Conservation (phyloP, 176 grass and related monocot genomes). For the Oryza officinalis region DNA sequence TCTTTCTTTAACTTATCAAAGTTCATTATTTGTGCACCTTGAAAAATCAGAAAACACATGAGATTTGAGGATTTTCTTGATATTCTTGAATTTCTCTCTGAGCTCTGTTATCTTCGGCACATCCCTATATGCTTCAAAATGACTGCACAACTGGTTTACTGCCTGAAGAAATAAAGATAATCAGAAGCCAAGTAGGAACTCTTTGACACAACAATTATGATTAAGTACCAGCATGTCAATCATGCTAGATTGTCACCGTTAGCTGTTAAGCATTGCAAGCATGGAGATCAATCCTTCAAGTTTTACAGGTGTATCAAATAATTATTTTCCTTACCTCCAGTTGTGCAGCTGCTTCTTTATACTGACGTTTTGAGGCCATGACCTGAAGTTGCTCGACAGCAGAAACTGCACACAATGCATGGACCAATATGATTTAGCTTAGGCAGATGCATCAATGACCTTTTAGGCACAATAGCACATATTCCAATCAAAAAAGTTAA, state of each 20-base stretch:
- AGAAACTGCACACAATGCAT: constrained; percentile 61
- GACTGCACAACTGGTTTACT: constrained; percentile 95
- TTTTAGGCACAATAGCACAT: constrained; percentile 18
- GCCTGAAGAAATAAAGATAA: constrained; percentile 58
- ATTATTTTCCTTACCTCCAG: constrained; percentile 69
- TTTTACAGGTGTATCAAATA: constrained; percentile 15
- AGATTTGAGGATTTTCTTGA: constrained; percentile 99
- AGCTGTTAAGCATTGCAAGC: neutral
- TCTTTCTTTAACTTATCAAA: neutral
- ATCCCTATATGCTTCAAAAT: constrained; percentile 99
- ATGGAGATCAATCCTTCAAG: constrained; percentile 1
- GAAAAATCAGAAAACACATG: constrained; percentile 99
- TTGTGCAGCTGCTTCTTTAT: constrained; percentile 96
- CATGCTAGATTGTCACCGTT: neutral
- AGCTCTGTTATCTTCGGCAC: constrained; percentile 98
- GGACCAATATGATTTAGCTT: constrained; percentile 18
- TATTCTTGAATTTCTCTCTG: constrained; percentile 98
- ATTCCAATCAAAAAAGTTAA: constrained; percentile 11
- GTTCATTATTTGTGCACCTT: constrained; percentile 56
- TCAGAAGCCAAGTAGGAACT: constrained; percentile 2
- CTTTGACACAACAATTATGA: neutral
- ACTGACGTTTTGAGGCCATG: constrained; percentile 98
- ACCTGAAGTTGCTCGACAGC: constrained; percentile 99
- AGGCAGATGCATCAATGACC: neutral
- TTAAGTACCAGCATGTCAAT: neutral